Conservation (phyloP, 2,329 filamentous ascomycete genomes). For the Whalleya microplaca region DNA sequence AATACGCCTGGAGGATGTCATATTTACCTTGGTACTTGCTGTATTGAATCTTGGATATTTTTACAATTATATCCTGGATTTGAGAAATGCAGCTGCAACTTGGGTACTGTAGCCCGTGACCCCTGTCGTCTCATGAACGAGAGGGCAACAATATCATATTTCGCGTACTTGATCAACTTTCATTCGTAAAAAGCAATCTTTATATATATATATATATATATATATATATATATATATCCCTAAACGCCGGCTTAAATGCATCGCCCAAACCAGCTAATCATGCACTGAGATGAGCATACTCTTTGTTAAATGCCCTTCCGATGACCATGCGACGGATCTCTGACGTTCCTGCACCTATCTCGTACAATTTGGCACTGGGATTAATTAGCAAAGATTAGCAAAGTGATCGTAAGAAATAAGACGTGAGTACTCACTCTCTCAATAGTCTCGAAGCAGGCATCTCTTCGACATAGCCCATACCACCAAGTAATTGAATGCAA, state of each 20-base stretch:
- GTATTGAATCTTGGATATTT: not conserved
- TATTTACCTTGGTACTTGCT: not conserved
- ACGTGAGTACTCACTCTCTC: constrained; percentile 59
- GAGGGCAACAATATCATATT: not conserved
- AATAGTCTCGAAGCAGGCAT: constrained; percentile 86
- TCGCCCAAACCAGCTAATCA: constrained; percentile 13
- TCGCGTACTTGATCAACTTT: too few relatives aligned
- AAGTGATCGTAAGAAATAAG: not conserved
- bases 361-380: constrained; percentile 76
- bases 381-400: constrained; percentile 42
- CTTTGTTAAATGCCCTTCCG: constrained; percentile 86
- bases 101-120: not conserved
- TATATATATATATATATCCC: constrained; percentile 6
- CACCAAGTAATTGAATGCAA: constrained; percentile 89
- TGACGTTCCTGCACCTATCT: constrained; percentile 95
- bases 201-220: constrained; percentile 8
- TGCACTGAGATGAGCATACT: constrained; percentile 58
- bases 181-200: not conserved
- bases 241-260: constrained; percentile 29
- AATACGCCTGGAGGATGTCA: not conserved
- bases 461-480: constrained; percentile 96
- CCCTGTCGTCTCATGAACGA: not conserved
- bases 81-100: not conserved
- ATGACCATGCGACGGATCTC: constrained; percentile 95
- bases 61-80: not conserved